Evolutionary conservation across 768 basidiomycete genomes (phyloP).

Genomic region (Hebeloma cylindrosporum): DNA sequence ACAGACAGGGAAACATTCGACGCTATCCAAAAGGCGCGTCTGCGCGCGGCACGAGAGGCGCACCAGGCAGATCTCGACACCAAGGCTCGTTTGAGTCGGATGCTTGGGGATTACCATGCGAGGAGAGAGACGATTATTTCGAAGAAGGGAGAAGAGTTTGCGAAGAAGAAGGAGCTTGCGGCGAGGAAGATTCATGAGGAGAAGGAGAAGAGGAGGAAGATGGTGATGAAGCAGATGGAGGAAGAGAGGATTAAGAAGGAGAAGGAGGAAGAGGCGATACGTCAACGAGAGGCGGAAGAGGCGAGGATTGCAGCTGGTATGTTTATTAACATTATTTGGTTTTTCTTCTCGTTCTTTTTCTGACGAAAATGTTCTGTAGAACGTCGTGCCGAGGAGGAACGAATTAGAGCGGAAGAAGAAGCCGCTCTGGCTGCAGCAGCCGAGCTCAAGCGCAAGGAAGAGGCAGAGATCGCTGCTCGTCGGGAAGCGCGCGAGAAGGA

Average conservation of each 20-base stretch:
- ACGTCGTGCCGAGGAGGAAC: slow-evolving; percentile 55
- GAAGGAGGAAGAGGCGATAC: slow-evolving; percentile 54
- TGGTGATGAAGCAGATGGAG: slow-evolving; percentile 57
- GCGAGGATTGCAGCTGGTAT: slow-evolving; percentile 51
- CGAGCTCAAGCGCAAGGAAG: slow-evolving; percentile 59
- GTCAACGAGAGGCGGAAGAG: slow-evolving; percentile 56
- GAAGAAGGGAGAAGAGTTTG: slow-evolving; percentile 65
- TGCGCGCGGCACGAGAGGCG: slow-evolving; percentile 51
- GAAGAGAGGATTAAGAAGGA: slow-evolving; percentile 49
- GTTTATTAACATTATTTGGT: slow-evolving; percentile 16
- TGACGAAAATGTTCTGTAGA: slow-evolving; percentile 40
- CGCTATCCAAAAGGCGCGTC: slow-evolving; percentile 51
- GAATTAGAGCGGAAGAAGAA: slow-evolving; percentile 47
- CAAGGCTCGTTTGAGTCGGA: slow-evolving; percentile 72
- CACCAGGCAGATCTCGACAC: slow-evolving; percentile 70
- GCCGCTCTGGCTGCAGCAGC: slow-evolving; percentile 47
- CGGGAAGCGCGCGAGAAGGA: slow-evolving; percentile 56
- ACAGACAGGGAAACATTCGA: slow-evolving; percentile 73
- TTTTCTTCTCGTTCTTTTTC: neutral
- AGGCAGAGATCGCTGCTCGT: slow-evolving; percentile 50
- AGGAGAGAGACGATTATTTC: slow-evolving; percentile 54
- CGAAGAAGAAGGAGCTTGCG: slow-evolving; percentile 56
- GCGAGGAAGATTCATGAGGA: slow-evolving; percentile 77
- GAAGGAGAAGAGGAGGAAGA: slow-evolving; percentile 68
- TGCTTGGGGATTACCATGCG: slow-evolving; percentile 66